These are phyloP conservation scores for Boletus sensibilis DNA, from an alignment of 768 basidiomycete genomes.

Conservation along the genomic window DNA sequence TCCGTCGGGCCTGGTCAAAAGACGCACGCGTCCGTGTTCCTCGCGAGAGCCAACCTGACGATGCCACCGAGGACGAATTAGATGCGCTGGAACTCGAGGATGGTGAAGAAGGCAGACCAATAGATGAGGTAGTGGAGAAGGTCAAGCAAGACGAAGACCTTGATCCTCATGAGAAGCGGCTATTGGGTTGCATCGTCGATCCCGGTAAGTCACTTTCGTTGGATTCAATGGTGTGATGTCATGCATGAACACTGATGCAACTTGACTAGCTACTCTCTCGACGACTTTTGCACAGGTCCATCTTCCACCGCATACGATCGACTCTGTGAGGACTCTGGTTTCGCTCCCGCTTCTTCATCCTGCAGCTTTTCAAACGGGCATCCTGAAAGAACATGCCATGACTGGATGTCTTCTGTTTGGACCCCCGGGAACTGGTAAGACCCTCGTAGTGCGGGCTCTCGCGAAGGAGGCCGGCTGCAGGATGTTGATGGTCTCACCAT, in stretches of 20 bases:
- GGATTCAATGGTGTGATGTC: background rate
- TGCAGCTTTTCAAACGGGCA: conserved; percentile 81
- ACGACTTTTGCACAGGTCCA: conserved; percentile 89
- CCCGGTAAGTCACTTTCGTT: conserved; percentile 44
- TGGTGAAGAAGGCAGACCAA: conserved; percentile 18
- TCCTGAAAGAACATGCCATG: conserved; percentile 89
- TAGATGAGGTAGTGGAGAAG: conserved; percentile 74
- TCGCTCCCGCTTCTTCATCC: conserved; percentile 87
- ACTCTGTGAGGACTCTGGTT: conserved; percentile 88
- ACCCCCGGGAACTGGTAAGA: conserved; percentile 92
- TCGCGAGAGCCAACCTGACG: conserved; percentile 38
- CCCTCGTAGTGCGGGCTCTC: conserved; percentile 82
- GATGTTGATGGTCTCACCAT: conserved; percentile 88
- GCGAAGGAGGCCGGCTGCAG: conserved; percentile 92
- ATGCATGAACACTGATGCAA: conserved; percentile 6
- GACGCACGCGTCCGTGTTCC: conserved; percentile 40
- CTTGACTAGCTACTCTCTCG: conserved; percentile 57
- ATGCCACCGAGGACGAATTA: conserved; percentile 31
- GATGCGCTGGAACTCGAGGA: conserved; percentile 36
- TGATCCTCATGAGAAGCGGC: conserved; percentile 75
- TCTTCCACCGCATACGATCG: conserved; percentile 83
- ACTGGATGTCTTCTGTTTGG: conserved; percentile 90
- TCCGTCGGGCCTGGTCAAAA: conserved; percentile 62
- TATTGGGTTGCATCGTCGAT: conserved; percentile 87
- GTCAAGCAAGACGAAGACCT: conserved; percentile 74